phyloP scores from a whole-genome alignment of 1,284 basidiomycete genomes.

The Paramarasmius palmivorus region DNA sequence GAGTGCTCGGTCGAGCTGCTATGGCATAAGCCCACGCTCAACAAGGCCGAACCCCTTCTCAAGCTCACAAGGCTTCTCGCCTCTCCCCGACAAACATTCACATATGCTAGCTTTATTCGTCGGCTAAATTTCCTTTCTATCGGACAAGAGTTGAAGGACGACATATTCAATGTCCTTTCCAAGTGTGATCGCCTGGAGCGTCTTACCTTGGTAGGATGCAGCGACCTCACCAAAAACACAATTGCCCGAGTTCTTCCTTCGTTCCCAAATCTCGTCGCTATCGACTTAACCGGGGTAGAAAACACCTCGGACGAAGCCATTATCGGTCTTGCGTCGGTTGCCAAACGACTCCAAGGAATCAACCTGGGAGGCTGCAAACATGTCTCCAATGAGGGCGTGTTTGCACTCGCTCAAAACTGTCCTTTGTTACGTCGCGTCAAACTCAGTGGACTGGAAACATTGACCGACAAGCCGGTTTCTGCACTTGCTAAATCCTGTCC shows the following conservation, averaged over 20 bases:
- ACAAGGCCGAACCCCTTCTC: slow-evolving; percentile 69
- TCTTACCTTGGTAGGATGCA: slow-evolving; percentile 88
- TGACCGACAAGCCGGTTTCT: slow-evolving; percentile 83
- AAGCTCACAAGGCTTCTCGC: slow-evolving; percentile 75
- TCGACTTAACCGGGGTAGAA: slow-evolving; percentile 82
- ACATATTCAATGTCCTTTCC: slow-evolving; percentile 73
- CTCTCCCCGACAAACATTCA: slow-evolving; percentile 73
- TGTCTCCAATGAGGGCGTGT: slow-evolving; percentile 79
- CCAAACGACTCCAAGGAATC: slow-evolving; percentile 86
- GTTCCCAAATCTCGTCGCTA: slow-evolving; percentile 81
- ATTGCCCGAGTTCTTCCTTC: slow-evolving; percentile 70
- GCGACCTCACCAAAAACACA: slow-evolving; percentile 66
- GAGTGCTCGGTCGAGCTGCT: slow-evolving; percentile 93
- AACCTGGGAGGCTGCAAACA: slow-evolving; percentile 87
- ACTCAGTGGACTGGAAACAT: slow-evolving; percentile 71
- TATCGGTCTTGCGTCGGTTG: slow-evolving; percentile 67
- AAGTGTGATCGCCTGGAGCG: slow-evolving; percentile 88
- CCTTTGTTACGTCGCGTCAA: slow-evolving; percentile 87
- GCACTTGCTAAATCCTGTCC: slow-evolving; percentile 83
- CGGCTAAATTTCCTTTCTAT: slow-evolving; percentile 89
- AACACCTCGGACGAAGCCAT: slow-evolving; percentile 75
- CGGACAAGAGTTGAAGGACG: slow-evolving; percentile 74
- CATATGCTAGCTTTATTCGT: slow-evolving; percentile 86
- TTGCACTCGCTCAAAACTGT: slow-evolving; percentile 76
- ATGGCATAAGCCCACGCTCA: slow-evolving; percentile 90